Evolutionary conservation across 352 stramenopile genomes (phyloP).

Genomic region (Phytophthora pinifolia): DNA sequence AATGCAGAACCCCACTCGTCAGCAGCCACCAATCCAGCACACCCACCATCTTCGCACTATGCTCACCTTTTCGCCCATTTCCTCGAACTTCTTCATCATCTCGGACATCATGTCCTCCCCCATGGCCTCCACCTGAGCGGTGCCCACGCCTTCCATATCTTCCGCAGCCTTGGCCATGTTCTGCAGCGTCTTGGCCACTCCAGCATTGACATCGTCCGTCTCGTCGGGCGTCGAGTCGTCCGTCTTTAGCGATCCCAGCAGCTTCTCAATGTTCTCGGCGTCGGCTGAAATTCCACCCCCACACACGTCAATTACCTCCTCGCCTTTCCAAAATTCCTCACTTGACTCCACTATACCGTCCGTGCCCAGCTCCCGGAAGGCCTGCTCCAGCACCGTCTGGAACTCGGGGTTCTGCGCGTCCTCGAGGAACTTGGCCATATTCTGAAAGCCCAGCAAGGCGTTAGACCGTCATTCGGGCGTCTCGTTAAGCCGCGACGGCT

Average conservation of each 20-base stretch:
- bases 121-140: constrained; percentile 85
- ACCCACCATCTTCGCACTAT: no score
- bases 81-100: constrained; percentile 96
- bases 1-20: background rate
- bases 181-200: constrained; percentile 87
- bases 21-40: background rate
- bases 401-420: constrained; percentile 87
- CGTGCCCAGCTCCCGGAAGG: constrained; percentile 80
- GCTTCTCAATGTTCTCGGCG: constrained; percentile 65
- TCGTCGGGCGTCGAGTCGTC: constrained; percentile 39
- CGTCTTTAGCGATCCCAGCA: constrained; percentile 64
- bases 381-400: constrained; percentile 84
- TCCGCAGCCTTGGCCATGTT: constrained; percentile 89
- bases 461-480: constrained; percentile 10
- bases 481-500: background rate
- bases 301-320: constrained; percentile 7
- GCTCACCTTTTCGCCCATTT: constrained; percentile 94
- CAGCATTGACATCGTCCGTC: constrained; percentile 76
- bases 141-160: constrained; percentile 85
- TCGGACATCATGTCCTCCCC: constrained; percentile 95
- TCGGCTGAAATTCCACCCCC: constrained; percentile 34
- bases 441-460: constrained; percentile 34
- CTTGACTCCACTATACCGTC: constrained; percentile 39
- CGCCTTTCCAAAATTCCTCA: background rate
- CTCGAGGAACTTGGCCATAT: constrained; percentile 85